These are phyloP conservation scores for Solanum appendiculatum DNA, from an alignment of 257 asterid genomes.

Conservation along the genomic window DNA sequence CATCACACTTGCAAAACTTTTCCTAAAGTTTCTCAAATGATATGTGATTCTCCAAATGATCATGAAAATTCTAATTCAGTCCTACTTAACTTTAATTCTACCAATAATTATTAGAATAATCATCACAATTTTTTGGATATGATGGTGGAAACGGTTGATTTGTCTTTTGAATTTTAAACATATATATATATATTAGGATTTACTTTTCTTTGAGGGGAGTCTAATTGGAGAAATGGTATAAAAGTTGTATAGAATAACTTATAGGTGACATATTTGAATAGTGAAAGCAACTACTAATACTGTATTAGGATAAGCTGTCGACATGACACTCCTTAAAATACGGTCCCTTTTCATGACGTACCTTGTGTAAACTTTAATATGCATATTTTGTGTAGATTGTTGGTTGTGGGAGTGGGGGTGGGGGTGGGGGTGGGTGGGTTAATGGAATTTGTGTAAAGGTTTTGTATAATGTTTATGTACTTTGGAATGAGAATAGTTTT, in stretches of 20 bases:
- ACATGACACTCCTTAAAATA: too few relatives aligned
- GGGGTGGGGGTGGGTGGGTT: too few relatives aligned
- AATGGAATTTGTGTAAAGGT: background rate
- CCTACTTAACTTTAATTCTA: constrained; percentile 32
- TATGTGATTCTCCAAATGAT: constrained; percentile 5
- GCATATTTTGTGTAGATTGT: background rate
- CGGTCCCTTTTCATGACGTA: background rate
- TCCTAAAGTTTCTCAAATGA: constrained; percentile 5
- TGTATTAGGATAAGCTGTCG: background rate
- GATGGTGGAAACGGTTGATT: background rate
- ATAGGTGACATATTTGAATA: background rate
- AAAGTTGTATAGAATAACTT: background rate
- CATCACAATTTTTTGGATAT: background rate
- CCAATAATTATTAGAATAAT: background rate
- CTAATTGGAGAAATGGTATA: background rate
- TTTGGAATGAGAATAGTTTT: too few relatives aligned
- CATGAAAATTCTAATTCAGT: constrained; percentile 16
- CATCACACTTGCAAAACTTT: constrained; percentile 37
- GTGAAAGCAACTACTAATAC: background rate
- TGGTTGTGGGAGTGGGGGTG: background rate
- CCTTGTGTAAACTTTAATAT: background rate
- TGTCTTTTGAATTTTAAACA: background rate
- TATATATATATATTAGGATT: background rate
- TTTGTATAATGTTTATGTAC: too few relatives aligned
- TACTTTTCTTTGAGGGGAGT: background rate